These are phyloP conservation scores for Drechslerella stenobrocha DNA, from an alignment of 2,329 filamentous ascomycete genomes.

Conservation along the genomic window DNA sequence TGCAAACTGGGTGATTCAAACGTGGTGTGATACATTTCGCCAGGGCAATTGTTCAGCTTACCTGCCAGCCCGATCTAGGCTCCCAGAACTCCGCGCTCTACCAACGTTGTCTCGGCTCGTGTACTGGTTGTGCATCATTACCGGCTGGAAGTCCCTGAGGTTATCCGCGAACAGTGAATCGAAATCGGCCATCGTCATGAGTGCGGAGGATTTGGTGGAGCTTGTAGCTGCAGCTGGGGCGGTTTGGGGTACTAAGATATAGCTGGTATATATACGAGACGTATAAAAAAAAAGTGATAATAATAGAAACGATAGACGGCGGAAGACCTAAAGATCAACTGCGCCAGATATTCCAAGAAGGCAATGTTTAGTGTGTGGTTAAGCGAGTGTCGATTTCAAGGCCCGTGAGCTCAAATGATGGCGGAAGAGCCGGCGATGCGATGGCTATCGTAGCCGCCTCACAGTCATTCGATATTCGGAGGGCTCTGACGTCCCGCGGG, in stretches of 20 bases:
- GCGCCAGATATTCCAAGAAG: conserved; percentile 20
- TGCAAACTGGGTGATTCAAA: neutral
- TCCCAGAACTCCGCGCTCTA: conserved; percentile 37
- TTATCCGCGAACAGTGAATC: conserved; percentile 45
- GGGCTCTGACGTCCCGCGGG: conserved; percentile 27
- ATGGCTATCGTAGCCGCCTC: conserved; percentile 36
- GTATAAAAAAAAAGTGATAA: neutral
- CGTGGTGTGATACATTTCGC: neutral
- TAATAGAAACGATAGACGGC: neutral
- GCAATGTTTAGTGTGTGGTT: conserved; percentile 19
- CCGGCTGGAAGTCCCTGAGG: conserved; percentile 42
- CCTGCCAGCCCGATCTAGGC: conserved; percentile 34
- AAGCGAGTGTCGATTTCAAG: conserved; percentile 45
- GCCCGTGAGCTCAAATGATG: conserved; percentile 34
- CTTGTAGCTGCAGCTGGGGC: neutral
- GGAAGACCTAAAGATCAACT: neutral
- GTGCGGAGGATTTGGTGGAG: conserved; percentile 2
- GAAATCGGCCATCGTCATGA: conserved; percentile 46
- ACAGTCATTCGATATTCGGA: conserved; percentile 44
- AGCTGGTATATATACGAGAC: too few species aligned
- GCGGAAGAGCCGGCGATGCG: conserved; percentile 41
- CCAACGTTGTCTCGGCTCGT: conserved; percentile 32
- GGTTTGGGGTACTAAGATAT: neutral
- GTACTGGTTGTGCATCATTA: conserved; percentile 46
- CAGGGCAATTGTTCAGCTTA: conserved; percentile 17